Percentiles rank a stretch among this genome's conserved stretches.
Evolutionary conservation across 2,329 filamentous ascomycete genomes (phyloP).

Genomic region (Sarocladiaceae sp.): DNA sequence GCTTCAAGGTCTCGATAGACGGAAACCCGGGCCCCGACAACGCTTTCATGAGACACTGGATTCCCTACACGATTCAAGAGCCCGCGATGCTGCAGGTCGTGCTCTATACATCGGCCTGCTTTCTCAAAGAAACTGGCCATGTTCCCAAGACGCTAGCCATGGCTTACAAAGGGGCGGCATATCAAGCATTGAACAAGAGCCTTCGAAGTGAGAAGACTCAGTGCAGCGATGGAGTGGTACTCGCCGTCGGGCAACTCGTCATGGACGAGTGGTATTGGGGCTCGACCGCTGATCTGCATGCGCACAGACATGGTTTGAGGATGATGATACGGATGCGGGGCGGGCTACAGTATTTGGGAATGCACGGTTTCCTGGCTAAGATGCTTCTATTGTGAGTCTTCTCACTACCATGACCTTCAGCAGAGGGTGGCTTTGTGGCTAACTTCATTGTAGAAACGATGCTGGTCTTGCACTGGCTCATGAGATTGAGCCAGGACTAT

Average conservation of each 20-base stretch:
- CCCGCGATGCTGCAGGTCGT: slow-evolving; percentile 44
- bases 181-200: slow-evolving; percentile 43
- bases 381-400: slow-evolving; percentile 41
- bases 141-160: slow-evolving; percentile 38
- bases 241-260: slow-evolving; percentile 44
- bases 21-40: slow-evolving; percentile 40
- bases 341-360: slow-evolving; percentile 39
- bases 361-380: slow-evolving; percentile 43
- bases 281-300: slow-evolving; percentile 36
- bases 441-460: slow-evolving; percentile 32
- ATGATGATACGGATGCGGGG: slow-evolving; percentile 45
- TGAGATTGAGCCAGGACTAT: slow-evolving; percentile 39
- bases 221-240: slow-evolving; percentile 41
- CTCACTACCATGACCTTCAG: too few species aligned
- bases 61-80: slow-evolving; percentile 45
- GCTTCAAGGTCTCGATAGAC: slow-evolving; percentile 47
- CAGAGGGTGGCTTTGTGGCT: not conserved
- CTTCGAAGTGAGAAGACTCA: slow-evolving; percentile 30
- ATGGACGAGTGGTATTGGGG: slow-evolving; percentile 53
- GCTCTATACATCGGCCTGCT: slow-evolving; percentile 47
- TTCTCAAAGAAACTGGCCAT: slow-evolving; percentile 45
- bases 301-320: slow-evolving; percentile 42
- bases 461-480: slow-evolving; percentile 43
- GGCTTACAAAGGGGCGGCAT: slow-evolving; percentile 38
- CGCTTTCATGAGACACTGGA: slow-evolving; percentile 42